A percentile compares a stretch with the other conserved stretches of the same genome.
Evolutionary conservation across 2,329 filamentous ascomycete species (phyloP).

Genomic region (Pseudodiploospora longispora): DNA sequence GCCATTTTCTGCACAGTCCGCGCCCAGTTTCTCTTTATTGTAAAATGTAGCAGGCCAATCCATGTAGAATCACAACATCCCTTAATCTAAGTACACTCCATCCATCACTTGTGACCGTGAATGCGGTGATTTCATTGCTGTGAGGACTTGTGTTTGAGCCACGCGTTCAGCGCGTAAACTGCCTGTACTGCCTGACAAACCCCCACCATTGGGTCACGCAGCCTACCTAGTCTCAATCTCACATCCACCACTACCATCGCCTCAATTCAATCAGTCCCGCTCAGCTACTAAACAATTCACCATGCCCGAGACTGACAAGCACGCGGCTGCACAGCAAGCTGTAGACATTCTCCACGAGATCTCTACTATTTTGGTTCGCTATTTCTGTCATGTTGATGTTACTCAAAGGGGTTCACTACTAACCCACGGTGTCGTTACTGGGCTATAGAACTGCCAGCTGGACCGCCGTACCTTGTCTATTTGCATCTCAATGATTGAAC

Average conservation of each 20-base stretch:
- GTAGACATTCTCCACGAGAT: slow-evolving; percentile 81
- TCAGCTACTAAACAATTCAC: slow-evolving; percentile 11
- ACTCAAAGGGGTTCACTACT: background rate
- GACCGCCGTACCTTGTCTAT: slow-evolving; percentile 86
- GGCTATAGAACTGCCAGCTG: slow-evolving; percentile 75
- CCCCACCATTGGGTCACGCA: background rate
- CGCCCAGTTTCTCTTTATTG: no score
- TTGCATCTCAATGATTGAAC: slow-evolving; percentile 94
- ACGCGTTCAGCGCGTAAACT: no score
- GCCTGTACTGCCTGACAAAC: background rate
- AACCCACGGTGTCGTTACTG: background rate
- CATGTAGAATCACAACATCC: background rate
- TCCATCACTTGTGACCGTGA: background rate
- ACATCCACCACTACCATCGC: background rate
- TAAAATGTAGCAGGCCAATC: no score
- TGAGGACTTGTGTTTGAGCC: no score
- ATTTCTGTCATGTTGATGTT: background rate
- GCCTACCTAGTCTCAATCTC: background rate
- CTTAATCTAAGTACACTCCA: background rate
- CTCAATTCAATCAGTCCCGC: background rate
- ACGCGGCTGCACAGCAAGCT: slow-evolving; percentile 70
- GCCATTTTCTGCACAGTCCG: no score
- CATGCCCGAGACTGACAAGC: slow-evolving; percentile 54
- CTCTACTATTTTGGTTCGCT: slow-evolving; percentile 74
- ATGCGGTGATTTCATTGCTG: no score